Conservation (phyloP, 2,329 filamentous ascomycete genomes). For the Pestalotiopsis sp. region DNA sequence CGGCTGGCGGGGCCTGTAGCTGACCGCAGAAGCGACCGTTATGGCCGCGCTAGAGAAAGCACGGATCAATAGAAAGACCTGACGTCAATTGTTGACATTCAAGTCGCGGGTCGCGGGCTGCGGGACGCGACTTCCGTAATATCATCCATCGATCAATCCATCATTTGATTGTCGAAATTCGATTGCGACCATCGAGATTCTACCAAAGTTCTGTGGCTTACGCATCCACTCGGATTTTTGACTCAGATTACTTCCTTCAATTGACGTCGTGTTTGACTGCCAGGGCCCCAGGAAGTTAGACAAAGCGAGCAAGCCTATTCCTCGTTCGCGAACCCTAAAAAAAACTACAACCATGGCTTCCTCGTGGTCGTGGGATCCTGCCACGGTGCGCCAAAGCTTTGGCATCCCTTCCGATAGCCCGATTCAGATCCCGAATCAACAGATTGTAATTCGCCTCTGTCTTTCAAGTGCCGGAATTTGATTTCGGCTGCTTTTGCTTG, state of each 20-base stretch:
- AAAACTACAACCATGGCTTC: constrained; percentile 1
- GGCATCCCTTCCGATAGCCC: not conserved
- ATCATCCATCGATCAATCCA: not conserved
- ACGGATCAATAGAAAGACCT: not conserved
- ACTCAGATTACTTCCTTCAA: not conserved
- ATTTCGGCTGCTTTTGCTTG: not conserved
- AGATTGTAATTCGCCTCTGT: not conserved
- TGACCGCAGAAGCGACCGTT: not conserved
- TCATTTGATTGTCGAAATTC: not conserved
- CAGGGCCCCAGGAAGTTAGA: not conserved
- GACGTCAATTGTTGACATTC: not conserved
- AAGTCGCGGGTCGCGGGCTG: not conserved
- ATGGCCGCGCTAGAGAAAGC: not conserved
- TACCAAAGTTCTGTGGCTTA: not conserved
- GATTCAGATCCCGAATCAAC: constrained; percentile 1
- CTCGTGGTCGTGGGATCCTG: constrained; percentile 18
- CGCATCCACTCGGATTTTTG: not conserved
- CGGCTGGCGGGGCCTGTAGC: no score
- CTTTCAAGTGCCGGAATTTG: not conserved
- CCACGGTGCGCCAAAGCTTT: constrained; percentile 7
- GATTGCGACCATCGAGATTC: not conserved
- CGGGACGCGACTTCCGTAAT: not conserved
- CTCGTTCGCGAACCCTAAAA: not conserved
- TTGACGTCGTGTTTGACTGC: not conserved
- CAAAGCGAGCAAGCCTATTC: not conserved